Base-by-base conservation (phyloP, 2,329 filamentous ascomycete species). In the Podosphaera xanthii region DNA sequence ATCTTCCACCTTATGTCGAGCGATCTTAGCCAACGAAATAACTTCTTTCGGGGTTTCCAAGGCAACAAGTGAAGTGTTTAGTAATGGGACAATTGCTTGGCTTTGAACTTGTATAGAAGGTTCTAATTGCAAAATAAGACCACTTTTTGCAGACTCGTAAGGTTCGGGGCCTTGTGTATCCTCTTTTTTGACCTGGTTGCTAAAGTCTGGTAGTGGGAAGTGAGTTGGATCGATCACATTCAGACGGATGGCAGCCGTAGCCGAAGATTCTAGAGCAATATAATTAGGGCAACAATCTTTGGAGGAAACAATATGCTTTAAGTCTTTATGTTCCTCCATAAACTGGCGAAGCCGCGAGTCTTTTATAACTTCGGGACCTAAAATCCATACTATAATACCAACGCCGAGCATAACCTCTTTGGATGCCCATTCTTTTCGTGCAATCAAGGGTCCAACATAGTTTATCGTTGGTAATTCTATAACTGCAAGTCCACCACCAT, bases 271-370 rank as follows among this genome's bases (percentile, higher is more conserved):
- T 61, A 92, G 75, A 0, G 84, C 72, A 44, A 96, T 74, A 66
- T 82, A 80, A 69, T 97, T 91, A 1, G 88, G 79, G 64, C 81
- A 87, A 55, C 77, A 76, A 58, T 94, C 87, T 2, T 77, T 71
- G 1, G 87, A 83, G 22, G 88, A 86, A 14, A 98, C 76, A 52
- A 91, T 74, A 69, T 98, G 92, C 68, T 84, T 77, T 42, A 86
- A 70, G 14, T 78, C 67, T 1, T 74, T 69, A 63, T 80, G 78
- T 42, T 77, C 74, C 35, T 76, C 66, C 70, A 94, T 87, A 68
- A 95, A 95, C 1, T 77, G 71, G 59, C 77, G 76, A 22, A 98
- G 70, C 31, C 75, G 75, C 9, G 76, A 67, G 68, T 92, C 78
- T 2, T 76, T 72, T 5, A 77, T 73, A 12, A 97, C 75, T 2